phyloP scores from a whole-genome alignment of 164 flowering plant genomes.

The Berberis thunbergii region DNA sequence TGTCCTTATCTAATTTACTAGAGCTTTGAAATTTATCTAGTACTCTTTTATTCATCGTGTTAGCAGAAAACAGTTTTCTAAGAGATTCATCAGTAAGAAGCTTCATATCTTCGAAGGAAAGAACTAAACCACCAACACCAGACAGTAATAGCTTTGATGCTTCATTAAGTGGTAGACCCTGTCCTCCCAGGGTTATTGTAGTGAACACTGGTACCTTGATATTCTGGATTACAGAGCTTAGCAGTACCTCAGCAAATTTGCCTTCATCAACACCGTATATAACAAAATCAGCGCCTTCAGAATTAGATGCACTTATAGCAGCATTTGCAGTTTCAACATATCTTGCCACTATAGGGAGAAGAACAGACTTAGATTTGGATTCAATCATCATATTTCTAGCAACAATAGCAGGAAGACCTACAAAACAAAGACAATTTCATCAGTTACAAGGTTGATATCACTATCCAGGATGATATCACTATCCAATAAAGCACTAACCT shows the following conservation, averaged over 20 bases:
- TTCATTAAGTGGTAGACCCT: constrained; percentile 9
- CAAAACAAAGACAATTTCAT: not conserved
- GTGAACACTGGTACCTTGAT: constrained; percentile 78
- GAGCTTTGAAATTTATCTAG: constrained; percentile 17
- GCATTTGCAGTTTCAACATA: constrained; percentile 44
- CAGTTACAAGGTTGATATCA: not conserved
- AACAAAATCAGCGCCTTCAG: constrained; percentile 94
- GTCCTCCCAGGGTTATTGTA: constrained; percentile 13
- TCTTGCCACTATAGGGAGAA: constrained; percentile 82
- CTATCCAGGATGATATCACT: no score
- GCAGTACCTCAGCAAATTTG: constrained; percentile 16
- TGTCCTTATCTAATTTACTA: constrained; percentile 12
- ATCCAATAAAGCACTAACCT: no score
- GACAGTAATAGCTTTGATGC: constrained; percentile 36
- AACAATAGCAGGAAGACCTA: constrained; percentile 88
- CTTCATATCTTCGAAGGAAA: constrained; percentile 45
- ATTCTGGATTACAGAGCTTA: constrained; percentile 25
- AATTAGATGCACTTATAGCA: constrained; percentile 59
- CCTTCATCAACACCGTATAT: constrained; percentile 26
- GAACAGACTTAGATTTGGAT: constrained; percentile 53
- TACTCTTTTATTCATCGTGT: constrained; percentile 12
- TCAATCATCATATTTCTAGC: constrained; percentile 83
- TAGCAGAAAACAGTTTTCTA: constrained; percentile 29
- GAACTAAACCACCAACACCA: constrained; percentile 77
- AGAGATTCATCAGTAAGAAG: constrained; percentile 32